These are phyloP conservation scores for Saturnispora bothae DNA, from an alignment of 805 yeast species.

Conservation along the genomic window DNA sequence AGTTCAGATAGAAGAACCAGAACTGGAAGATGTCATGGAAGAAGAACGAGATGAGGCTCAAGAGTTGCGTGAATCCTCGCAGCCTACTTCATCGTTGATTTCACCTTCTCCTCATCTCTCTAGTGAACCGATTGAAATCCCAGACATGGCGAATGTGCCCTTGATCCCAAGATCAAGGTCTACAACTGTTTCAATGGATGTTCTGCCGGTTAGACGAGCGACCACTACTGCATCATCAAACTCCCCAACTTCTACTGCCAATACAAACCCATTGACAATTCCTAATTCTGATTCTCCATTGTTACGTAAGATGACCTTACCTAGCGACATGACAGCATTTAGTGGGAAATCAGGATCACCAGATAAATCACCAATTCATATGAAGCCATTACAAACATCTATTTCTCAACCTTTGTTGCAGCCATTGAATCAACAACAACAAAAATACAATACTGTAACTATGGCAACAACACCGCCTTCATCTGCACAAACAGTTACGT, in stretches of 20 bases:
- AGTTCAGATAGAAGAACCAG: conserved; percentile 6
- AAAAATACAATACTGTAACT: neutral
- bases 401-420: conserved; percentile 37
- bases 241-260: conserved; percentile 38
- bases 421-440: conserved; percentile 37
- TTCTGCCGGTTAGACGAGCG: conserved; percentile 20
- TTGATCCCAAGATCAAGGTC: conserved; percentile 20
- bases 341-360: conserved; percentile 23
- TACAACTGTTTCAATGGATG: conserved; percentile 18
- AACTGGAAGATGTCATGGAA: neutral
- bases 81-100: neutral
- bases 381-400: conserved; percentile 41
- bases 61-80: neutral
- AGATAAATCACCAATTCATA: conserved; percentile 26
- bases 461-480: conserved; percentile 3
- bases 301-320: no score
- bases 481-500: conserved; percentile 18
- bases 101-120: no score
- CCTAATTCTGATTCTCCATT: neutral
- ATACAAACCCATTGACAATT: conserved; percentile 18
- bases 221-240: conserved; percentile 29
- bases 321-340: conserved; percentile 13
- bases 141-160: conserved; percentile 39
- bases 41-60: neutral
- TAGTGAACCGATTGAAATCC: conserved; percentile 45